Conservation (phyloP, 1,284 basidiomycete species). For the Austroboletus novae-zelandiae region DNA sequence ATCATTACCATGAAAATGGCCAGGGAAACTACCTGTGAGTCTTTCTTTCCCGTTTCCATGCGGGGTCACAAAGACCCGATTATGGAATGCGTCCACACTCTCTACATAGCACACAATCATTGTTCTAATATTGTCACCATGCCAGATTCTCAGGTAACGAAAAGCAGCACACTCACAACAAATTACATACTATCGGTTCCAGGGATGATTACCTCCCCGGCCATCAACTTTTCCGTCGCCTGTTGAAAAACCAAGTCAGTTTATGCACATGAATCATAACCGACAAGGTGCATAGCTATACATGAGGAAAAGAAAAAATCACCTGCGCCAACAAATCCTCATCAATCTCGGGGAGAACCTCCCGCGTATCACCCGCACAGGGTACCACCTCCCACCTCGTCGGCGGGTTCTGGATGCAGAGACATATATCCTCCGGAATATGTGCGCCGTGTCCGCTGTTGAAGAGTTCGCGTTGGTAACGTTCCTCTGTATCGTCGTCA, state of each 20-base stretch:
- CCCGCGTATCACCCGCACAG: constrained; percentile 47
- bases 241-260: neutral
- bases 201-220: constrained; percentile 11
- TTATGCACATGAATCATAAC: neutral
- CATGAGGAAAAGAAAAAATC: constrained; percentile 2
- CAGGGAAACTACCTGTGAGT: no score
- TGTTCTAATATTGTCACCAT: no score
- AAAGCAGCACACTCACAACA: neutral
- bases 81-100: no score
- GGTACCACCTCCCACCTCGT: constrained; percentile 67
- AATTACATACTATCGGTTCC: constrained; percentile 24
- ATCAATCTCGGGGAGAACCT: constrained; percentile 59
- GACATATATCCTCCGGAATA: constrained; percentile 73
- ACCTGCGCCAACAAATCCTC: constrained; percentile 58
- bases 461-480: constrained; percentile 59
- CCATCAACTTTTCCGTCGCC: constrained; percentile 20
- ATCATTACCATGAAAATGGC: no score
- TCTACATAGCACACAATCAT: no score
- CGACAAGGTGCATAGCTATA: no score
- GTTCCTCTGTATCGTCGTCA: constrained; percentile 54
- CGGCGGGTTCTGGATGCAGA: constrained; percentile 68
- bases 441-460: constrained; percentile 66
- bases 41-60: no score
- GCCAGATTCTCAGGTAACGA: no score
- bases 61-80: no score